Evolutionary conservation across 805 yeast species (phyloP), one percentile per base, ranked within the genome.

Genomic region (Lipomyces mesembrius): DNA sequence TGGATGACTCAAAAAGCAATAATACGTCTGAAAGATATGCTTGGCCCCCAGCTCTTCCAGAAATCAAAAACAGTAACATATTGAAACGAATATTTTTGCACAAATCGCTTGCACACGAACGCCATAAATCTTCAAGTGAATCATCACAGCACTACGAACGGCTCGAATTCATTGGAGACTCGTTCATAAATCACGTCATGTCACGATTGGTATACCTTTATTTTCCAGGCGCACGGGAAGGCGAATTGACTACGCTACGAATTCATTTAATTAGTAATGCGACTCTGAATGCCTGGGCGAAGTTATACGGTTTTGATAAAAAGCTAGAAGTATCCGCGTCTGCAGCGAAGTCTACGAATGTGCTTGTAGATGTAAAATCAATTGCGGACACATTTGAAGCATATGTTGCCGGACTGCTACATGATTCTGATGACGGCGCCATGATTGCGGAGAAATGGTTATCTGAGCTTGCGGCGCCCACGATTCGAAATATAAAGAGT

Each of bases 371-470:
- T 29, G 37, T 84, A 70, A 95, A 95, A 75, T 80, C 90, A 3
- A 84, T 84, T 74, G 97, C 98, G 0, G 99, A 94, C 81, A 87
- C 90, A 0, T 91, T 94, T 75, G 99, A 95, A 78, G 97, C 98
- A 0, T 94, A 94, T 72, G 83, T 95, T 57, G 98, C 97, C 6
- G 99, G 96, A 0, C 77, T 94, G 39, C 83, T 84, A 7, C 80
- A 85, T 27, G 96, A 90, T 69, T 80, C 84, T 56, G 77, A 80
- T 27, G 75, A 77, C 14, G 80, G 79, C 8, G 70, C 72, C 4
- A 60, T 62, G 0, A 71, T 68, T 2, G 77, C 75, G 1, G 72
- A 73, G 17, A 43, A 71, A 8, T 81, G 82, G 81, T 72, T 80
- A 9, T 54, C 59, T 7, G 69, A 70, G 22, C 74, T 80, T n/a